Conservation (phyloP, 169 alveolate genomes). For the Plasmodium knowlesi region DNA sequence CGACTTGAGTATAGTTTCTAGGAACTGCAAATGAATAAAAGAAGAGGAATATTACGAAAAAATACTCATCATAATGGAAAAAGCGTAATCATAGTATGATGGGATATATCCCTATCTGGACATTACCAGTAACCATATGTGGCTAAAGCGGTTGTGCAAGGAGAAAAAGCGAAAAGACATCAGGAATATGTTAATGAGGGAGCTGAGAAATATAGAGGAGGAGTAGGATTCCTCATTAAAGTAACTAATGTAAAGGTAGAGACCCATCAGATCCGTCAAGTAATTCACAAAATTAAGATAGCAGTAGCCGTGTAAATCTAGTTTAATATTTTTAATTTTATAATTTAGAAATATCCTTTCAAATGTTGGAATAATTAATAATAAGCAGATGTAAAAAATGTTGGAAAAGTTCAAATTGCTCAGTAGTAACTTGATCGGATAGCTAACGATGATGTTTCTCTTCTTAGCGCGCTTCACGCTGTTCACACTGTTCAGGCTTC, state of each 20-base stretch:
- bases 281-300: constrained; percentile 53
- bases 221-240: constrained; percentile 65
- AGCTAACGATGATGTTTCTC: constrained; percentile 28
- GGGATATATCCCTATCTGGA: not conserved
- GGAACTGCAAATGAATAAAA: constrained; percentile 46
- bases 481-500: not conserved
- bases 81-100: not conserved
- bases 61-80: not conserved
- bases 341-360: constrained; percentile 75
- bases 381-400: constrained; percentile 69
- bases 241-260: constrained; percentile 57
- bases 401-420: constrained; percentile 74
- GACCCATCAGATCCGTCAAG: constrained; percentile 59
- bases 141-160: constrained; percentile 21
- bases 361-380: constrained; percentile 72
- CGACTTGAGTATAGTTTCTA: constrained; percentile 63
- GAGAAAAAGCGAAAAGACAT: constrained; percentile 38
- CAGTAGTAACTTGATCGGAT: constrained; percentile 65
- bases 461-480: constrained; percentile 5
- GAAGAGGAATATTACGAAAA: not conserved
- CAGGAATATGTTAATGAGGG: constrained; percentile 29
- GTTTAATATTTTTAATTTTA: constrained; percentile 58
- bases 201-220: constrained; percentile 47
- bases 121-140: constrained; percentile 58
- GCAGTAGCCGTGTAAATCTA: constrained; percentile 39